These are phyloP conservation scores for Fragilaria crotonensis DNA, from an alignment of 108 stramenopile genomes.

Conservation along the genomic window DNA sequence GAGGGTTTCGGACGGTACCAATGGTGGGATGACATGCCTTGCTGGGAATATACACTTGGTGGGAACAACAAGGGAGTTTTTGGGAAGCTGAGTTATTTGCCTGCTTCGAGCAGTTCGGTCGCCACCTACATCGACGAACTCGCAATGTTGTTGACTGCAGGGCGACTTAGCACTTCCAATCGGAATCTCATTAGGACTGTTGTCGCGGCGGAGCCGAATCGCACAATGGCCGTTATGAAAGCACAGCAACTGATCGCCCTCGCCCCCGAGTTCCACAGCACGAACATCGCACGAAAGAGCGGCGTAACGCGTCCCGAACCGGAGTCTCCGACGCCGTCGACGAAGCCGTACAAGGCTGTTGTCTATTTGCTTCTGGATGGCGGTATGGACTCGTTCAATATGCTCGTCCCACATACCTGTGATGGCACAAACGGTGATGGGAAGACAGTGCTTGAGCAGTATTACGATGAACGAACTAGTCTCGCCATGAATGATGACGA, in stretches of 20 bases:
- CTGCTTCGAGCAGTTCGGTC: background rate
- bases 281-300: constrained; percentile 14
- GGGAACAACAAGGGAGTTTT: background rate
- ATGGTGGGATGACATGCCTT: background rate
- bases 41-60: background rate
- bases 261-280: constrained; percentile 50
- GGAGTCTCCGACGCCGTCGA: background rate
- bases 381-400: constrained; percentile 10
- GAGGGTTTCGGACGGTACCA: constrained; percentile 23
- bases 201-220: background rate
- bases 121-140: constrained; percentile 18
- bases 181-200: constrained; percentile 1
- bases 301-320: constrained; percentile 1
- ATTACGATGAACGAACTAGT: constrained; percentile 9
- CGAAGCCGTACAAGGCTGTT: constrained; percentile 22
- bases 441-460: background rate
- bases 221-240: background rate
- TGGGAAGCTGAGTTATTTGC: background rate
- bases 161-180: constrained; percentile 9
- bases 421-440: background rate
- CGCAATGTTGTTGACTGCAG: constrained; percentile 11
- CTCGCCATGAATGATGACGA: constrained; percentile 7
- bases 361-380: constrained; percentile 16
- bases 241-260: constrained; percentile 19
- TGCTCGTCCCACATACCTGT: constrained; percentile 10